Evolutionary conservation across 768 basidiomycete genomes (phyloP), one percentile per base, ranked within the genome.

Genomic region (Harrya chromipes): DNA sequence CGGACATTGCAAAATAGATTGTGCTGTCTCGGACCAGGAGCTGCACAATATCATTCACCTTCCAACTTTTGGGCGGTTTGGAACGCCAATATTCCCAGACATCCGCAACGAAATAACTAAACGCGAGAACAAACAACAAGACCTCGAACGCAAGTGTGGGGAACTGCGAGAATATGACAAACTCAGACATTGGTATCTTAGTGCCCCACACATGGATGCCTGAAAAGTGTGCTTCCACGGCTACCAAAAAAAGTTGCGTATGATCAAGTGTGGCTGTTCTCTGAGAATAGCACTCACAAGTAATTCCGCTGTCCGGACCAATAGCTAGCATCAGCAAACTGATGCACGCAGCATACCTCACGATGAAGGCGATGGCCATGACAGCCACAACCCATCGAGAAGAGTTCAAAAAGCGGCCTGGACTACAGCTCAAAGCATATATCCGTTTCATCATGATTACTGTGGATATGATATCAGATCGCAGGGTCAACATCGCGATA

Each of bases 401-500:
- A 0, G 49, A 44, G n/a, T 13, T 45, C n/a, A 60, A 21, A 6
- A 56, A 50, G 29, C 38, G n/a, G 2, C 23, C 33, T 7, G 52
- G 37, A 24, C 14, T 26, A 14, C 7, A 13, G 37, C 58, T 60
- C 17, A 61, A 23, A 10, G 43, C 55, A 2, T 53, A 16, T 52
- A 61, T 29, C 39, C 60, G 54, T 39, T 41, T 60, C 37, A 61
- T 60, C 60, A 61, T 49, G 41, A 61, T 55, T 10, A 53, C 60
- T 61, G 8, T 9, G 26, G 35, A 24, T 6, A 34, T 4, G 12
- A 6, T 10, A 7, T 60, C 10, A 52, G 40, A 29, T 6, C 6
- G 21, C 12, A 6, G 9, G 7, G 2, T n/a, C 7, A 24, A 27
- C 21, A 13, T 20, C 23, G 9, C 16, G 16, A 7, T n/a, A 35